phyloP scores from a whole-genome alignment of 306 rosid genomes.

The Medicago ruthenica region DNA sequence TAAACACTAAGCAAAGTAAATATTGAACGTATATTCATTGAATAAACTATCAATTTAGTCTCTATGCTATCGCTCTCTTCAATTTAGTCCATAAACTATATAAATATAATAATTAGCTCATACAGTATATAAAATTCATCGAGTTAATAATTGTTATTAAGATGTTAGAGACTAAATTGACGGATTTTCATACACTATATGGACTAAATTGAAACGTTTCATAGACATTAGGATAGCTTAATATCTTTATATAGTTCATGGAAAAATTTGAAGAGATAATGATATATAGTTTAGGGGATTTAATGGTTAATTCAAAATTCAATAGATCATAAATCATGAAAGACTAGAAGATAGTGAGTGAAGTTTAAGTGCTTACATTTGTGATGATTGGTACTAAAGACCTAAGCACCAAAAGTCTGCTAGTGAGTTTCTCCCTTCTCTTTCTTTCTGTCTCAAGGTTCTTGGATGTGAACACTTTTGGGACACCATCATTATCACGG shows the following conservation, averaged over 20 bases:
- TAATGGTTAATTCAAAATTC: background rate
- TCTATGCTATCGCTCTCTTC: background rate
- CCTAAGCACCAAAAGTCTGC: conserved; percentile 60
- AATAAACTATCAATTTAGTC: background rate
- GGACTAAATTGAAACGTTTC: background rate
- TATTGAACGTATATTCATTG: background rate
- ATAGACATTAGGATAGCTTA: too few relatives aligned
- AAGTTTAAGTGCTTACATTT: conserved; percentile 51
- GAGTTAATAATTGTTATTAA: too few relatives aligned
- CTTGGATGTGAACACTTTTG: conserved; percentile 52
- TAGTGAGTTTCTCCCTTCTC: conserved; percentile 73
- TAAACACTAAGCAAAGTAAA: background rate
- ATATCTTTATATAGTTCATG: too few relatives aligned
- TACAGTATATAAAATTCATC: background rate
- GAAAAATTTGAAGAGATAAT: background rate
- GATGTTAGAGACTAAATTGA: background rate
- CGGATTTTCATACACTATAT: too few relatives aligned
- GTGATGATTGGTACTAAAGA: conserved; percentile 75
- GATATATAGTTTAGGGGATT: background rate
- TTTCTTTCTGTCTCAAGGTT: conserved; percentile 69
- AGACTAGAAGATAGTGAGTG: background rate
- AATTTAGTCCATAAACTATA: background rate
- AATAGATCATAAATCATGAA: background rate
- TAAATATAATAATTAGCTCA: too few relatives aligned
- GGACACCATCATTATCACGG: conserved; percentile 38